phyloP scores from a whole-genome alignment of 352 stramenopile species.

The Phytopythium montanum region DNA sequence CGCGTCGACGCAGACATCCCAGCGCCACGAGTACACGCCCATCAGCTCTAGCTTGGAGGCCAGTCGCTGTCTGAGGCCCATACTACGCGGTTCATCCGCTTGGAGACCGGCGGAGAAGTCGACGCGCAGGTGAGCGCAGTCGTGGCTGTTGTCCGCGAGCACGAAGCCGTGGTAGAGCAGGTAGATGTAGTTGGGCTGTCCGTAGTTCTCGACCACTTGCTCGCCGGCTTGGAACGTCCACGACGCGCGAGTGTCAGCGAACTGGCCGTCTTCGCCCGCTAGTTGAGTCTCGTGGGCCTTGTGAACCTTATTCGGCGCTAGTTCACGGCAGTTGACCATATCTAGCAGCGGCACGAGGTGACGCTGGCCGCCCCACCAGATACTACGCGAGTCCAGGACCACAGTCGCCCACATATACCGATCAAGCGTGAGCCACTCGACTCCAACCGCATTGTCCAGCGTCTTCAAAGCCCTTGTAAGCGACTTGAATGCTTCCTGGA shows the following conservation, averaged over 20 bases:
- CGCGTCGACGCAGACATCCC: conserved; percentile 1
- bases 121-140: conserved; percentile 76
- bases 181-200: conserved; percentile 93
- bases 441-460: not conserved
- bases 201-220: conserved; percentile 93
- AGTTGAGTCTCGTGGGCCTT: conserved; percentile 50
- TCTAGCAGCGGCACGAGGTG: conserved; percentile 94
- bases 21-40: conserved; percentile 3
- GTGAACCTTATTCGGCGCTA: conserved; percentile 23
- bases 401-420: conserved; percentile 80
- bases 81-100: not conserved
- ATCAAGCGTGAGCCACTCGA: conserved; percentile 46
- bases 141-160: conserved; percentile 69
- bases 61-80: not conserved
- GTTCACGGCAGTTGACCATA: conserved; percentile 90
- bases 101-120: conserved; percentile 12
- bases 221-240: conserved; percentile 58
- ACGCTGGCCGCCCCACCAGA: conserved; percentile 90
- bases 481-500: conserved; percentile 5
- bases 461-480: conserved; percentile 3
- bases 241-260: conserved; percentile 70
- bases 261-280: conserved; percentile 11
- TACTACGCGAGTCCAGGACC: conserved; percentile 89
- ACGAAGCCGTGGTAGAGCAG: conserved; percentile 92
- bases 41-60: conserved; percentile 6